Evolutionary conservation across 2,329 filamentous ascomycete species (phyloP), one percentile per base, ranked within the genome.

Genomic region (Colletotrichum sp.): DNA sequence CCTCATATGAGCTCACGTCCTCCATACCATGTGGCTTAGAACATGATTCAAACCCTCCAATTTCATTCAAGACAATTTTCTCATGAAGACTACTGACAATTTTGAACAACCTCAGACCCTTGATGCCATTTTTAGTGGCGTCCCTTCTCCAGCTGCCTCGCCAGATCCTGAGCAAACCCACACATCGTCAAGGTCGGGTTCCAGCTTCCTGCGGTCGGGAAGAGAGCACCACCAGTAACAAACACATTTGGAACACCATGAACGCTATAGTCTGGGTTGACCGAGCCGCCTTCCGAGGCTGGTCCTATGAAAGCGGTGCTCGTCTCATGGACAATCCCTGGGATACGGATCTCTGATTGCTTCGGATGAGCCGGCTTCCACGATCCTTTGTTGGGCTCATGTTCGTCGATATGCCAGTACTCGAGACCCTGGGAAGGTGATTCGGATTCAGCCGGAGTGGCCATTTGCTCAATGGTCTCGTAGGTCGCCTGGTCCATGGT

Each of bases 371-470:
- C 44, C n/a, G 6, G 5, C 4, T 52, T 52, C 44, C 44, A 52
- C 10, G 44, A 52, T 4, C 44, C 44, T 21, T 52, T 21, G 1
- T 8, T 21, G n/a, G 44, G 6, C 18, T 49, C 44, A 3, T 1
- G 2, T 52, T 18, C n/a, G 44, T 52, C 6, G 6, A n/a, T 52
- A 21, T 52, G 44, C 44, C 44, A 52, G n/a, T 52, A 52, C 10
- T 52, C 44, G 6, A 52, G n/a, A 52, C 10, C n/a, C 12, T n/a
- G 1, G 1, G n/a, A 7, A 1, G 44, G n/a, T 0, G n/a, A 2
- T 8, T 13, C 10, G 3, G 39, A n/a, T 0, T 0, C n/a, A 21
- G 0, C 3, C 18, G 44, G n/a, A 0, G n/a, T 13, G n/a, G 15
- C 44, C 44, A 49, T 49, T 4, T 49, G 16, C 9, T 49, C 10